Evolutionary conservation across 2,329 filamentous ascomycete genomes (phyloP).

Genomic region (Pseudocercospora macadamiae): DNA sequence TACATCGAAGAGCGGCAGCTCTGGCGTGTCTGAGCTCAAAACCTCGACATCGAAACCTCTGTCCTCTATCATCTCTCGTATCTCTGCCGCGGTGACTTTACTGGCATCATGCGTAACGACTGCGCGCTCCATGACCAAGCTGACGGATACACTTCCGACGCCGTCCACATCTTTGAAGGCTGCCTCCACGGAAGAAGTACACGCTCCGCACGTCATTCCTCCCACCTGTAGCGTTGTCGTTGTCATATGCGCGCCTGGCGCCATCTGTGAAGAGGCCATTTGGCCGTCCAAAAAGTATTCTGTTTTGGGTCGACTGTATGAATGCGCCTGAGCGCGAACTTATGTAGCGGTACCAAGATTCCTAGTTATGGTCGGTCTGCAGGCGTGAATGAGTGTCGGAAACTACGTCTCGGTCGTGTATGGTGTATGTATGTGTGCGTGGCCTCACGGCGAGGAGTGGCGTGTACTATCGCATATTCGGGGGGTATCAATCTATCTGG

Average conservation of each 20-base stretch:
- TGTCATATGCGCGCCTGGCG: conserved; percentile 62
- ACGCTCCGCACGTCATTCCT: conserved; percentile 87
- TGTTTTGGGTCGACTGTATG: too few species aligned
- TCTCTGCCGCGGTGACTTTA: conserved; percentile 71
- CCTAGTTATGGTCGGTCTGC: background rate
- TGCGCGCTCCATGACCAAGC: conserved; percentile 91
- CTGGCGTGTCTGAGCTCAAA: conserved; percentile 36
- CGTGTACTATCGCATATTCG: background rate
- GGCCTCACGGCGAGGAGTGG: background rate
- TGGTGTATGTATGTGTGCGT: background rate
- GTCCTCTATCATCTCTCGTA: conserved; percentile 87
- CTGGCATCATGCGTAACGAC: conserved; percentile 86
- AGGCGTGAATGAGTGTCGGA: background rate
- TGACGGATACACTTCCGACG: conserved; percentile 85
- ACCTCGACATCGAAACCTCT: conserved; percentile 83
- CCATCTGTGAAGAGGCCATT: conserved; percentile 28
- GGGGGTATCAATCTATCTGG: background rate
- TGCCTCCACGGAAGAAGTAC: conserved; percentile 87
- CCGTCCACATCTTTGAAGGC: conserved; percentile 82
- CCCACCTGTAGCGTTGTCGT: conserved; percentile 90
- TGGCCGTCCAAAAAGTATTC: too few species aligned
- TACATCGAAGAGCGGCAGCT: conserved; percentile 28
- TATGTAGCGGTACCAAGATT: background rate
- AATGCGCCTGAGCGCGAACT: too few species aligned
- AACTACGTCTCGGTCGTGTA: background rate